Evolutionary conservation across 2,329 filamentous ascomycete species (phyloP), one percentile per base, ranked within the genome.

Genomic region (Fusarium denticulatum): DNA sequence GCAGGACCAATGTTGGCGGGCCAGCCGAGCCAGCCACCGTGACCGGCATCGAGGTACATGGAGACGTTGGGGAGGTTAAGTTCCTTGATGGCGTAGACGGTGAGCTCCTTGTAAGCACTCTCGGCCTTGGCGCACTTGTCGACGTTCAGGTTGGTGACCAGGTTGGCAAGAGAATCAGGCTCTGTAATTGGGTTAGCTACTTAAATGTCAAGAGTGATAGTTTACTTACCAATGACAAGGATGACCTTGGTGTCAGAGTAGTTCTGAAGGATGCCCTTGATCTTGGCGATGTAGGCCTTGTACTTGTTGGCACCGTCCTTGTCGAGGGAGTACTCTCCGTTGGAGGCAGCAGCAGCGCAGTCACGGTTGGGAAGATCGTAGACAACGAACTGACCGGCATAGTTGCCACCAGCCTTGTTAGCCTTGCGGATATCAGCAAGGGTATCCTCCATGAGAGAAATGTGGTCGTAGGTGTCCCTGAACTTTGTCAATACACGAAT

Each of bases 21-120:
- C 88, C 88, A 90, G 64, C 88, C 88, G 60, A 89, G 84, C 88
- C 88, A 90, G 64, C 88, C 88, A 11, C 86, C 87, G 78, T 90
- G 88, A 36, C 87, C 88, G 32, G 86, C 88, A 70, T 89, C 88
- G 52, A 89, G 81, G 72, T 89, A 90, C 87, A 88, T 88, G 79
- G 85, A 83, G 32, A 90, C 87, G 73, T 90, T 88, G 67, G 86
- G 85, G 16, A 89, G 82, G 79, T 89, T 86, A 34, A 89, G 84
- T 59, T 84, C 79, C 67, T 81, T 83, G 67, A 89, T 67, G 49
- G 88, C 88, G 75, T 90, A 88, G 71, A 84, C 79, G 42, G 84
- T 86, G 76, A 86, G 83, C 47, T 85, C 83, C 52, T 85, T 80
- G 79, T 90, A 90, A 22, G 85, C 84, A 10, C 77, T 72, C n/a